Conservation (phyloP, 495 filamentous ascomycete genomes). For the Evernia prunastri region DNA sequence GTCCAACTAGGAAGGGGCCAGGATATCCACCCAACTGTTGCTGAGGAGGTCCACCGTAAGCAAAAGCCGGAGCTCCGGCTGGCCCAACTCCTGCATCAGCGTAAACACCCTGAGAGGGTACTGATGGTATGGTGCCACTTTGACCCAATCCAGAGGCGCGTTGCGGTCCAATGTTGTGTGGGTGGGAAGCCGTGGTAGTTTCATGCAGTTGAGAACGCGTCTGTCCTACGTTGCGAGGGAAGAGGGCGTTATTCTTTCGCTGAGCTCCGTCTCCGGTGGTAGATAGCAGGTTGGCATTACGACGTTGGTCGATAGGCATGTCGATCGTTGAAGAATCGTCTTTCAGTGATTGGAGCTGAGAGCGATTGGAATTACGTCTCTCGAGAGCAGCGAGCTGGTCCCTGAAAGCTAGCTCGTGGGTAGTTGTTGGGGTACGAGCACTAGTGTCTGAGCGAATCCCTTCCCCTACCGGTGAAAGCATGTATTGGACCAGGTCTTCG, state of each 20-base stretch:
- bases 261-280: background rate
- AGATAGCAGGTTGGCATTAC: background rate
- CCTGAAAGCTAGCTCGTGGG: slow-evolving; percentile 3
- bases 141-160: background rate
- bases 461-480: slow-evolving; percentile 17
- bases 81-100: background rate
- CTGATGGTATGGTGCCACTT: background rate
- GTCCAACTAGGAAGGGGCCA: background rate
- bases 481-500: slow-evolving; percentile 6
- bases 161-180: background rate
- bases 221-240: background rate
- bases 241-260: background rate
- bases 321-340: background rate
- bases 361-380: background rate
- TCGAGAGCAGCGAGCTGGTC: slow-evolving; percentile 10
- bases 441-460: slow-evolving; percentile 5
- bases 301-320: slow-evolving; percentile 7
- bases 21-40: slow-evolving; percentile 7
- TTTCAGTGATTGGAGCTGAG: background rate
- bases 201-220: background rate
- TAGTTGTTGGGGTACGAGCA: slow-evolving; percentile 1
- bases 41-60: slow-evolving; percentile 7
- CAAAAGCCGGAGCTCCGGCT: background rate
- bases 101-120: background rate
- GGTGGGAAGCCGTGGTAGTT: background rate